Percentiles rank a stretch among this genome's conserved stretches.
These are phyloP conservation scores for Porphyrellus sp. DNA, from an alignment of 1,284 basidiomycete genomes.

Conservation along the genomic window DNA sequence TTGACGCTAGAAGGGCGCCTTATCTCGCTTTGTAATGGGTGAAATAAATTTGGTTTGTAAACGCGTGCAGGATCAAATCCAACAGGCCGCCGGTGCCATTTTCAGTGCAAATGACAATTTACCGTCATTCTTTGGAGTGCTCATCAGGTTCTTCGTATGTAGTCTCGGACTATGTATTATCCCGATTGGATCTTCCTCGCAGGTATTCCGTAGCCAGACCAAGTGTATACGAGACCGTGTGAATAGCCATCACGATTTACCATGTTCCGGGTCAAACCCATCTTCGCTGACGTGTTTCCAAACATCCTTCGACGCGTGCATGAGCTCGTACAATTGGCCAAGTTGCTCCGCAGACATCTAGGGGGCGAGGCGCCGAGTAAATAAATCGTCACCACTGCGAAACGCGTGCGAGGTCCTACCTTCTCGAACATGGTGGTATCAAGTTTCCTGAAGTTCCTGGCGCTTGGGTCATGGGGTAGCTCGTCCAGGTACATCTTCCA, in stretches of 20 bases:
- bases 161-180: conserved; percentile 8
- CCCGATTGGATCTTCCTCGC: not conserved
- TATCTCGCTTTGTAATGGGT: conserved; percentile 13
- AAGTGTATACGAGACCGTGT: not conserved
- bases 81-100: not conserved
- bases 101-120: not conserved
- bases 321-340: conserved; percentile 87
- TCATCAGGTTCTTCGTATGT: not conserved
- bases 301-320: conserved; percentile 83
- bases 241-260: conserved; percentile 13
- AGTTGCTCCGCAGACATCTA: conserved; percentile 91
- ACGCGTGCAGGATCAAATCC: not conserved
- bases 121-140: conserved; percentile 4
- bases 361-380: not conserved
- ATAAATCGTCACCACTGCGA: not conserved
- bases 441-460: conserved; percentile 59
- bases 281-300: conserved; percentile 58
- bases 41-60: conserved; percentile 2
- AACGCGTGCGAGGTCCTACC: conserved; percentile 40
- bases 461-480: conserved; percentile 45
- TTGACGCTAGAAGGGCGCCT: not conserved
- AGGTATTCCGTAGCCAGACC: conserved; percentile 5
- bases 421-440: conserved; percentile 79
- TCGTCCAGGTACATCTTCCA: conserved; percentile 90
- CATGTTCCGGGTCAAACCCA: conserved; percentile 5